These are phyloP conservation scores for Pseudogymnoascus sp. DNA, from an alignment of 2,329 filamentous ascomycete genomes.

Conservation along the genomic window DNA sequence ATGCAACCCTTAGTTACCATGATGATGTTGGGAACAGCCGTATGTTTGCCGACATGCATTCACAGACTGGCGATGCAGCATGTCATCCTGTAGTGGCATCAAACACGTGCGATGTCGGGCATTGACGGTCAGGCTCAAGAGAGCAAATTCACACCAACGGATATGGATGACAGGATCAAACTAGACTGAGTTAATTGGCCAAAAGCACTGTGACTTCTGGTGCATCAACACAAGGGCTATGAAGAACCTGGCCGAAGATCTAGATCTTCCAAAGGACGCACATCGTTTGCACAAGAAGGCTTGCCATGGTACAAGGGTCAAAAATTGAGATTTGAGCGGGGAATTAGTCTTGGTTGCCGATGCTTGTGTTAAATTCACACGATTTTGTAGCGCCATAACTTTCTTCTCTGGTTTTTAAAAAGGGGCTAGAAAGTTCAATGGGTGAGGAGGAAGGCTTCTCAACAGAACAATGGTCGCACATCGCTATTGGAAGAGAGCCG, in stretches of 20 bases:
- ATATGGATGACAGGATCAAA: background rate
- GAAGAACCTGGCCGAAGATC: background rate
- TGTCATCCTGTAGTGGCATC: background rate
- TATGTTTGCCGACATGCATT: background rate
- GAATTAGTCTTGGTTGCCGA: background rate
- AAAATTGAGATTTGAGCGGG: background rate
- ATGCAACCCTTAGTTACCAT: background rate
- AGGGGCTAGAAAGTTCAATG: background rate
- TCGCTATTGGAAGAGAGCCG: background rate
- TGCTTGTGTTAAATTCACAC: background rate
- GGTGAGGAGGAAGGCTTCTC: background rate
- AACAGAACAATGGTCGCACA: background rate
- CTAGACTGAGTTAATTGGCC: background rate
- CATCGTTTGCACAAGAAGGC: background rate
- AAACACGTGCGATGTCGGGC: slow-evolving; percentile 2
- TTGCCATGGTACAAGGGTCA: background rate
- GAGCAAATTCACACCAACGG: background rate
- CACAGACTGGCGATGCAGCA: background rate
- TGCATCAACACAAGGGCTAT: background rate
- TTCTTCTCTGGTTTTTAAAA: background rate
- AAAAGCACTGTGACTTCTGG: background rate
- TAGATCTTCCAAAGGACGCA: background rate
- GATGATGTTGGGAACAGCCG: background rate
- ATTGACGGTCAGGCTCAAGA: background rate
- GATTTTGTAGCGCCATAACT: background rate